A percentile compares a stretch with the other conserved stretches of the same genome.
Conservation (phyloP, 2,329 filamentous ascomycete species). For the Claviceps paspali region DNA sequence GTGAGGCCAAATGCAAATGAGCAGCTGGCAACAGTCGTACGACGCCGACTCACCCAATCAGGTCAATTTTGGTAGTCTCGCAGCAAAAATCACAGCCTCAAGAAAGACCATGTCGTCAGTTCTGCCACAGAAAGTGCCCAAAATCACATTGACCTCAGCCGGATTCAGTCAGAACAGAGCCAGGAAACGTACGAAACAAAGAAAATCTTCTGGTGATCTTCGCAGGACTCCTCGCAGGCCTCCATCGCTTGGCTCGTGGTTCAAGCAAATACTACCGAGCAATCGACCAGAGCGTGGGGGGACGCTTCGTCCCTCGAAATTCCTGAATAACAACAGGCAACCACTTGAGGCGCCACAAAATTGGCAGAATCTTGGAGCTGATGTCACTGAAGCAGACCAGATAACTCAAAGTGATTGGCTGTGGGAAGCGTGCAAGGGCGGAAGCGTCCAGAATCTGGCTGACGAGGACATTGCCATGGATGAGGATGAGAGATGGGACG, state of each 20-base stretch:
- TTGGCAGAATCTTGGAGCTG: slow-evolving; percentile 8
- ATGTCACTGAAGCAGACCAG: slow-evolving; percentile 15
- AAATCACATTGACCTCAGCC: slow-evolving; percentile 7
- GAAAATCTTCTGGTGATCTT: not conserved
- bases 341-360: slow-evolving; percentile 5
- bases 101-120: slow-evolving; percentile 10
- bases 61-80: not conserved
- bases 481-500: slow-evolving; percentile 8
- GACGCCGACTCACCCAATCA: not conserved
- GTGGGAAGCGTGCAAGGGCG: slow-evolving; percentile 10
- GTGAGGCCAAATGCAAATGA: not conserved
- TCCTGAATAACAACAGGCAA: slow-evolving; percentile 6
- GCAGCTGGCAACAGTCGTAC: not conserved
- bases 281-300: slow-evolving; percentile 34
- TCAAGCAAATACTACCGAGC: slow-evolving; percentile 32
- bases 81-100: not conserved
- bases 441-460: not conserved
- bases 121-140: slow-evolving; percentile 8
- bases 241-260: slow-evolving; percentile 22
- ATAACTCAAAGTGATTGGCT: slow-evolving; percentile 22
- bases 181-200: not conserved
- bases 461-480: not conserved
- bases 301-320: slow-evolving; percentile 23
- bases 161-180: not conserved
- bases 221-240: slow-evolving; percentile 6